Base-by-base conservation (phyloP, 108 stramenopile genomes). In the Pinguiococcus pyrenoidosus region DNA sequence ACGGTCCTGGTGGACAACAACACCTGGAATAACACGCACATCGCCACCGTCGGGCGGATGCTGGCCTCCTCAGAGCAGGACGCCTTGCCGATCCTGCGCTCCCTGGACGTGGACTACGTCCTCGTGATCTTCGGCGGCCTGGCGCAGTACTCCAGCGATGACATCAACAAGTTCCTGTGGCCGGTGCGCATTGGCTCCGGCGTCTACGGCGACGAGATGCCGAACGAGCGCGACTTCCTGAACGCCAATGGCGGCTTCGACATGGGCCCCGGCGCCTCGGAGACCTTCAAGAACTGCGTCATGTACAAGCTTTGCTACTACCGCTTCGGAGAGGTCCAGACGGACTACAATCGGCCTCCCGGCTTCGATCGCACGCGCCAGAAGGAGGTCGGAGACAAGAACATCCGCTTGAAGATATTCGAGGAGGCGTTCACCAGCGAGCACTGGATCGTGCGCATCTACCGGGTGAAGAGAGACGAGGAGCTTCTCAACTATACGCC, bases 11-110 rank as follows among this genome's bases (percentile, higher is more conserved):
- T 90, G 2, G 96, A 97, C 73, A 90, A 90, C 25, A 97, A 97
- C 68, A 94, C 92, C 41, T 97, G 92, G 92, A 94, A 94, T 69
- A 90, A 94, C 48, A 89, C 89, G 53, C 96, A 97, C 66, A 94
- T 97, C 72, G 92, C 96, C n/a, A 81, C 92, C 4, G 74, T 97
- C 5, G 96, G 89, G 0, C 82, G 84, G 14, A 68, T 75, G 8
- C 59, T 97, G 39, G 87, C 92, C n/a, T 62, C 85, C 1, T 54
- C 62, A 32, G 82, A 85, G 37, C 77, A 87, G 38, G 80, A 86
- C 54, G 90, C 85, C 1, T 85, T 92, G 66, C 69, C 81, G 54
- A 93, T 92, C 68, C 78, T 88, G 7, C 77, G 86, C 23, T 89
- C 85, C 58, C 67, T 91, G 53, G 95, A 85, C 32, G 72, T 67